Evolutionary conservation across 495 filamentous ascomycete species (phyloP).

Genomic region (Mycothermus thermophilus): DNA sequence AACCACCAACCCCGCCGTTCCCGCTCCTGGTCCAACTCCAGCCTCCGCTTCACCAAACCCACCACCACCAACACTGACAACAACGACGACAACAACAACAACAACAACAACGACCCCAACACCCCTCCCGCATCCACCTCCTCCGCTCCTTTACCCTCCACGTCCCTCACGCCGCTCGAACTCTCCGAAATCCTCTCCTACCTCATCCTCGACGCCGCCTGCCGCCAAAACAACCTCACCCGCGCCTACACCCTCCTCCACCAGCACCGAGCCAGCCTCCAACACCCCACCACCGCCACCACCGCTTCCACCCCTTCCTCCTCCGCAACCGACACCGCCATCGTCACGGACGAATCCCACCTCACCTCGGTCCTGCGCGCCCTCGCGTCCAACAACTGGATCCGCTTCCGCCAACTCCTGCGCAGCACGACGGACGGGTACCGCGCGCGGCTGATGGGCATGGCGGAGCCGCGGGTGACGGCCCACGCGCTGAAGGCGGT

Average conservation of each 20-base stretch:
- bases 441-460: slow-evolving; percentile 63
- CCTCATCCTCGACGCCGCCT: slow-evolving; percentile 75
- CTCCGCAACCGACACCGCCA: slow-evolving; percentile 17
- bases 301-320: too few species aligned
- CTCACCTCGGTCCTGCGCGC: slow-evolving; percentile 55
- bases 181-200: slow-evolving; percentile 66
- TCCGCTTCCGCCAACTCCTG: slow-evolving; percentile 58
- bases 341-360: slow-evolving; percentile 40
- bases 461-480: slow-evolving; percentile 55
- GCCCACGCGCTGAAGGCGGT: slow-evolving; percentile 69
- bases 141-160: slow-evolving; percentile 49
- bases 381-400: slow-evolving; percentile 69
- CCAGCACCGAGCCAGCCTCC: slow-evolving; percentile 21
- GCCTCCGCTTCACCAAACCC: slow-evolving; percentile 54
- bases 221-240: slow-evolving; percentile 60
- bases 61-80: slow-evolving; percentile 57
- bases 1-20: too few species aligned
- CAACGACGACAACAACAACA: slow-evolving; percentile 27
- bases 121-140: slow-evolving; percentile 27
- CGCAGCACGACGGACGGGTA: slow-evolving; percentile 66
- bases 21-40: too few species aligned
- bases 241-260: slow-evolving; percentile 53
- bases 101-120: not conserved
- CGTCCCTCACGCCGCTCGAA: slow-evolving; percentile 50
- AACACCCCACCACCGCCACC: not conserved